phyloP scores from a whole-genome alignment of 768 basidiomycete species.

The Termitomyces sp. region DNA sequence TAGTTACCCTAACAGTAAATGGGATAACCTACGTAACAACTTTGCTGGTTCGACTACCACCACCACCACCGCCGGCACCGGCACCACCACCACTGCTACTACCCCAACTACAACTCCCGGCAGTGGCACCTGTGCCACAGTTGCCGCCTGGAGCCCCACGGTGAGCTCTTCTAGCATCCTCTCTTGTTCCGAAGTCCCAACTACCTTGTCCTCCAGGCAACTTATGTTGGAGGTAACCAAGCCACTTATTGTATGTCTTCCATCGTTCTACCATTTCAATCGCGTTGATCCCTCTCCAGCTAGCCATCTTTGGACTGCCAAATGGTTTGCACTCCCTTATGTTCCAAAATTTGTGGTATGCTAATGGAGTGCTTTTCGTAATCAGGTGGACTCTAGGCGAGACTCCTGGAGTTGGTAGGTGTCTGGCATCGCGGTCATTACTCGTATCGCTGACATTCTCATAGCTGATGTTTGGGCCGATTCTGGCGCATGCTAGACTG shows the following conservation, averaged over 20 bases:
- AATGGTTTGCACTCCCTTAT: conserved; percentile 35
- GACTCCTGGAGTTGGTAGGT: conserved; percentile 51
- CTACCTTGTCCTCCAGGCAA: conserved; percentile 26
- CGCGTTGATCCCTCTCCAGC: conserved; percentile 24
- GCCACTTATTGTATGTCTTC: conserved; percentile 42
- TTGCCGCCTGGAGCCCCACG: conserved; percentile 47
- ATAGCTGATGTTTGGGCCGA: conserved; percentile 57
- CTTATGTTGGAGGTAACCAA: conserved; percentile 45
- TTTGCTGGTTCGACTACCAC: conserved; percentile 39
- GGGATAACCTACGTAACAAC: conserved; percentile 67
- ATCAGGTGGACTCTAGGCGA: conserved; percentile 55
- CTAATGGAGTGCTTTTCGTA: not conserved
- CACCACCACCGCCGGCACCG: conserved; percentile 23
- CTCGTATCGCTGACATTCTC: conserved; percentile 4
- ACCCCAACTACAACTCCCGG: conserved; percentile 27
- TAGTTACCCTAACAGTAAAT: conserved; percentile 68
- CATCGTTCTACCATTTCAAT: not conserved
- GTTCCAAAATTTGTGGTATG: not conserved
- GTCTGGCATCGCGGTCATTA: conserved; percentile 5
- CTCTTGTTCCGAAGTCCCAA: not conserved
- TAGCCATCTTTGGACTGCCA: conserved; percentile 56
- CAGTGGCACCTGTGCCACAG: conserved; percentile 37
- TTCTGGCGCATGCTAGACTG: conserved; percentile 41
- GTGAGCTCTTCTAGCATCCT: conserved; percentile 24
- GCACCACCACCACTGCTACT: conserved; percentile 23